Evolutionary conservation across 2,329 filamentous ascomycete species (phyloP).

Genomic region (Aspergillus niger): DNA sequence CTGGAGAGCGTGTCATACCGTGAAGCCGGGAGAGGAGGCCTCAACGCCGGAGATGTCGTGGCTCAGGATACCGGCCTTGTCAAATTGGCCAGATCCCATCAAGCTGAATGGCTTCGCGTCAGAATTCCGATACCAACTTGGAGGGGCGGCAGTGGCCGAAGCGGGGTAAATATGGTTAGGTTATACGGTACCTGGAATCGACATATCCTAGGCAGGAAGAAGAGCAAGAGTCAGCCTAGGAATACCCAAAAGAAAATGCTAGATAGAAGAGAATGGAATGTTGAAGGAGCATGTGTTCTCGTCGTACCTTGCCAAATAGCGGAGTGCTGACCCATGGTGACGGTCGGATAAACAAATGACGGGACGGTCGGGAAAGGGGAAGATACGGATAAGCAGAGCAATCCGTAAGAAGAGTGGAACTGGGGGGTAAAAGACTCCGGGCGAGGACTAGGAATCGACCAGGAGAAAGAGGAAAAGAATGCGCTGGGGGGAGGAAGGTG

Average conservation of each 20-base stretch:
- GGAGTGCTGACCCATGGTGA: conserved; percentile 40
- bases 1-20: conserved; percentile 56
- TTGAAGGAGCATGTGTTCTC: not conserved
- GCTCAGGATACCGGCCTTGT: conserved; percentile 84
- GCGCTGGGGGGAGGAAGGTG: not conserved
- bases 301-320: conserved; percentile 40
- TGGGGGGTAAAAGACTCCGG: not conserved
- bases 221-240: not conserved
- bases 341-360: conserved; percentile 22
- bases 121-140: conserved; percentile 14
- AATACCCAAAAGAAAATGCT: not conserved
- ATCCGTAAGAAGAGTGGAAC: conserved; percentile 8
- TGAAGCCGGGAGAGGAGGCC: conserved; percentile 71
- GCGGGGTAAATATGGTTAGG: conserved; percentile 15
- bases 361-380: conserved; percentile 15
- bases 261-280: not conserved
- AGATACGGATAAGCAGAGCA: conserved; percentile 10
- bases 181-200: conserved; percentile 58
- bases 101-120: conserved; percentile 60
- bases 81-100: conserved; percentile 74
- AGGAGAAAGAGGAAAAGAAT: conserved; percentile 4
- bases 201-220: conserved; percentile 55
- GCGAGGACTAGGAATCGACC: not conserved
- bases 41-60: conserved; percentile 76
- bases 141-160: conserved; percentile 17